phyloP scores from a whole-genome alignment of 352 stramenopile species.

The Pilasporangium apinafurcum region DNA sequence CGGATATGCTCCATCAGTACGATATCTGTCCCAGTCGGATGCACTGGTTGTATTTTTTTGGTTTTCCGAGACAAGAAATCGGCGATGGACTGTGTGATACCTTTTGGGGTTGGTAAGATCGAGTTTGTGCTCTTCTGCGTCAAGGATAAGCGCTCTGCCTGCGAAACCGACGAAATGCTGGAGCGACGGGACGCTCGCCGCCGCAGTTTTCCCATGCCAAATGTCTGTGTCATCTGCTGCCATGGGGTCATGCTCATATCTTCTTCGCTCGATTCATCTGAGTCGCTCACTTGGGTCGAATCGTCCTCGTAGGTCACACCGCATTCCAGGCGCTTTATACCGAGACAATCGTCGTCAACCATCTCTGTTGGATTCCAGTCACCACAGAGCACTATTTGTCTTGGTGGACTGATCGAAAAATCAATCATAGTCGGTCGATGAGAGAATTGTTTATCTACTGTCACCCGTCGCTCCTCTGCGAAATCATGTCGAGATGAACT shows the following conservation, averaged over 20 bases:
- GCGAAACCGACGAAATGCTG: constrained; percentile 57
- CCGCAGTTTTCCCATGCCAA: constrained; percentile 56
- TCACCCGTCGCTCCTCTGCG: no score
- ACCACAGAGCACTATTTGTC: constrained; percentile 14
- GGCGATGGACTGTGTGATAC: constrained; percentile 52
- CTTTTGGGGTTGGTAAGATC: constrained; percentile 36
- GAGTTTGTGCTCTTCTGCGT: constrained; percentile 44
- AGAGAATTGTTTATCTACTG: constrained; percentile 3
- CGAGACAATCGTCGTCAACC: constrained; percentile 31
- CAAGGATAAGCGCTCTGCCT: constrained; percentile 52
- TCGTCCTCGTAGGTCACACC: constrained; percentile 72
- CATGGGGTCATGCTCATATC: constrained; percentile 77
- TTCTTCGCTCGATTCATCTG: constrained; percentile 65
- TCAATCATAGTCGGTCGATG: constrained; percentile 32
- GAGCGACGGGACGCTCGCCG: constrained; percentile 35
- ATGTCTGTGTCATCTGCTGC: constrained; percentile 83
- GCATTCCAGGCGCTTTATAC: constrained; percentile 68
- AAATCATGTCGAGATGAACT: constrained; percentile 1
- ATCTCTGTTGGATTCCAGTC: constrained; percentile 17
- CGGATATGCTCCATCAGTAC: constrained; percentile 22
- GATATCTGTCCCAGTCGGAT: constrained; percentile 10
- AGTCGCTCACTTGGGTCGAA: constrained; percentile 81
- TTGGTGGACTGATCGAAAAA: constrained; percentile 33
- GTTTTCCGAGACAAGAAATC: constrained; percentile 61
- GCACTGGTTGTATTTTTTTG: constrained; percentile 60